Base-by-base conservation (phyloP, 805 yeast species). In the Yamadazyma philogaea region DNA sequence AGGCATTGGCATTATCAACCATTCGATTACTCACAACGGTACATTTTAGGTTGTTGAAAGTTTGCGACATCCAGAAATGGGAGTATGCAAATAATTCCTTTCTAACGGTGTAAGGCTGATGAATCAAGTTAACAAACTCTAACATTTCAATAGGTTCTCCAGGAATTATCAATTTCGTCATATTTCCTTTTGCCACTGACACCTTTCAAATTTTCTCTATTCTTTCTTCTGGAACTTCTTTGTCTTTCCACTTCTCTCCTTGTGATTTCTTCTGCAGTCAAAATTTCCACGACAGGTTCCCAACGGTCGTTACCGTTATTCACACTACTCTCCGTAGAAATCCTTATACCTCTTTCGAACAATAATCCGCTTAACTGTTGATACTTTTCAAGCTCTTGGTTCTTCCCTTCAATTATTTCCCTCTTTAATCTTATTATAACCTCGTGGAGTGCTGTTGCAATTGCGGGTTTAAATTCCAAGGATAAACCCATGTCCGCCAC, bases 231-330 rank as follows among this genome's bases (percentile, higher is more conserved):
- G 47, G 88, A 74, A 59, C 86, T 89, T 62, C 98, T 77, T 54
- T 90, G 96, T 56, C 95, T 81, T 64, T 93, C 99, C 52, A 89
- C 88, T 60, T 93, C 98, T 51, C 98, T 77, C 65, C 84, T 84
- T 59, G 91, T 97, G 44, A 93, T 87, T 63, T 93, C 99, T 78
- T 90, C 88, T 42, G 87, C 90, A 1, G 93, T 81, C 45, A 93
- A 73, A 11, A 80, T 78, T 62, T 91, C 98, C 6, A 91, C 84
- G 33, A 80, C 75, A 20, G 99, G 99, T 42, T 83, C 82, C 95
- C 96, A 93, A 32, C 71, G 77, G 28, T 81, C 85, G 24, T 95
- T 96, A 19, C 87, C 74, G 39, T 79, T 80, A 56, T 84, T 93
- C 22, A 78, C 75, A 56, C 96, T 56, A 74, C 75, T 58, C 90